Percentiles rank a stretch among this genome's conserved stretches.
These are phyloP conservation scores for Dactylellina leptospora DNA, from an alignment of 2,329 filamentous ascomycete species.

Conservation along the genomic window DNA sequence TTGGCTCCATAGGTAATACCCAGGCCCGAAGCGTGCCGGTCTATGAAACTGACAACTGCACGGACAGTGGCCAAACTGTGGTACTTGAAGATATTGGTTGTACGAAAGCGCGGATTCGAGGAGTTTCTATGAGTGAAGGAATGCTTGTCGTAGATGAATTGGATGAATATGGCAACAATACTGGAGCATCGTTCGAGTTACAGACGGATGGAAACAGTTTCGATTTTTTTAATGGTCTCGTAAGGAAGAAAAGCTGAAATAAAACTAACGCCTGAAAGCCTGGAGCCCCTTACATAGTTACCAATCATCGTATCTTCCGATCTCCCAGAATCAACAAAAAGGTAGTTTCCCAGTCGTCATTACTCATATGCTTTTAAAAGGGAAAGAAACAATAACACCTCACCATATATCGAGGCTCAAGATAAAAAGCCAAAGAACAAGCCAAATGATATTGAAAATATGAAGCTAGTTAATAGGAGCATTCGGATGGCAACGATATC, in stretches of 20 bases:
- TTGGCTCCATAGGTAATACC: conserved; percentile 87
- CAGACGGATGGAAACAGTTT: conserved; percentile 99
- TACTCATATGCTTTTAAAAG: too few relatives aligned
- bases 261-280: too few relatives aligned
- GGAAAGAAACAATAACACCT: too few relatives aligned
- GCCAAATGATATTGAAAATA: conserved; percentile 42
- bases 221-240: conserved; percentile 90
- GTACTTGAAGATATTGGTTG: conserved; percentile 84
- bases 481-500: conserved; percentile 63
- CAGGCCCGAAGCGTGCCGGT: too few relatives aligned
- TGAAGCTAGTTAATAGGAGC: conserved; percentile 55
- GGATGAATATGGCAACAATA: conserved; percentile 74
- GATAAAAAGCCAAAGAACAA: conserved; percentile 34
- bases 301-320: too few relatives aligned
- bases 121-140: conserved; percentile 92
- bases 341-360: too few relatives aligned
- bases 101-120: conserved; percentile 77
- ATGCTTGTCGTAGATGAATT: conserved; percentile 85
- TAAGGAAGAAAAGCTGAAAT: conserved; percentile 77
- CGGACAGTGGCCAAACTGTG: conserved; percentile 67
- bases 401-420: too few relatives aligned
- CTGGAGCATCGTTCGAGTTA: conserved; percentile 80
- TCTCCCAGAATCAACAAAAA: too few relatives aligned
- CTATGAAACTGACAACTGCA: too few relatives aligned
- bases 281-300: too few relatives aligned